A percentile compares a stretch with the other conserved stretches of the same genome.
phyloP scores from a whole-genome alignment of 2,329 filamentous ascomycete species.

The Trichoderma polysporum region DNA sequence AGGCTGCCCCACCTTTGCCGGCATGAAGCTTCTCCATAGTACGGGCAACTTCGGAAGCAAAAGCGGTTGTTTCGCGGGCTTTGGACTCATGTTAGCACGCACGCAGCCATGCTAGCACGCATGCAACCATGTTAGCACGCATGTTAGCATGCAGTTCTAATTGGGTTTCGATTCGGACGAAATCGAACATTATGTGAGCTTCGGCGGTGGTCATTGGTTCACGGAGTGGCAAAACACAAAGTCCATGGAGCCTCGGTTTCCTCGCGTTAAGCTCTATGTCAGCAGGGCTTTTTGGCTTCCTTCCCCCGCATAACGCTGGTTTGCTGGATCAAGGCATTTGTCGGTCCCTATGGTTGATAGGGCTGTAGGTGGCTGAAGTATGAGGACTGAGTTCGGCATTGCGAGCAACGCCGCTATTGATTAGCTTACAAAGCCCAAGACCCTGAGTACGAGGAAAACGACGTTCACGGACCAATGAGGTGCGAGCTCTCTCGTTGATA shows the following conservation, averaged over 20 bases:
- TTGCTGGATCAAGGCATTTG: slow-evolving; percentile 2
- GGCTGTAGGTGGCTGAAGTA: neutral
- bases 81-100: neutral
- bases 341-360: neutral
- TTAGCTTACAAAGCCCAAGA: neutral
- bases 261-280: slow-evolving; percentile 6
- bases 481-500: neutral
- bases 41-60: slow-evolving; percentile 12
- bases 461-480: neutral
- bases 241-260: slow-evolving; percentile 10
- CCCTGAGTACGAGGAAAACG: neutral
- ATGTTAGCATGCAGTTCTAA: neutral
- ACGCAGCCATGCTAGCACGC: neutral
- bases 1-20: slow-evolving; percentile 8
- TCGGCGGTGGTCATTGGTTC: neutral
- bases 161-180: slow-evolving; percentile 3
- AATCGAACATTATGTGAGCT: neutral
- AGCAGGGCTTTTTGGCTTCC: neutral
- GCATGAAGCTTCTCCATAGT: neutral
- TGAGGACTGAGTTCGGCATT: neutral
- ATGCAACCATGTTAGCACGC: neutral
- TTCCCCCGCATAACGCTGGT: slow-evolving; percentile 10
- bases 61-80: neutral
- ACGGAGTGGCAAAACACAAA: slow-evolving; percentile 5
- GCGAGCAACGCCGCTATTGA: neutral